Base-by-base conservation (phyloP, 306 rosid species). In the barrel medic (Medicago truncatula) region DNA sequence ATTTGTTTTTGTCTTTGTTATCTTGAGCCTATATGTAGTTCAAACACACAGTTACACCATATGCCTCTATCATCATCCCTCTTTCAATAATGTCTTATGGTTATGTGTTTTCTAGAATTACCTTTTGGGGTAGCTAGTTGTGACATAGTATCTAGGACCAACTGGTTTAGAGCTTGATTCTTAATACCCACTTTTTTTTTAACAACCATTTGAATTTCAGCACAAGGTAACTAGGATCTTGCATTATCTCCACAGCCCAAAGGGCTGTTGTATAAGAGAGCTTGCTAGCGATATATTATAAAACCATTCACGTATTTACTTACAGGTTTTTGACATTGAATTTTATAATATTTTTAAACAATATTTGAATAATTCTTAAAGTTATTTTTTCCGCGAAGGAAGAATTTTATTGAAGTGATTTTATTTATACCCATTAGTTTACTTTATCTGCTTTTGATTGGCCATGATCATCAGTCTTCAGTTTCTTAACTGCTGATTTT, bases 401-500 rank as follows among this genome's bases (percentile, higher is more conserved):
- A 57, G 59, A 74, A 58, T 43, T 70, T 54, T 21, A 71, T 66
- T 44, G 56, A 47, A 49, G 57, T 57, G 41, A 52, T 50, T 62
- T 43, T 54, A 15, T 62, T 43, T 54, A 15, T 70, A 53, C 36
- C 63, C 46, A 58, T 69, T 49, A 69, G 54, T 15, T 50, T 72
- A 9, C 60, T 44, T 63, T 78, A 60, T 20, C 36, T 40, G 46
- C 81, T 52, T 31, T 81, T 54, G 46, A 43, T 50, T 72, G 16
- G 74, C 16, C 78, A 39, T 74, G 49, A 54, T 41, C 54, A 25
- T 82, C 50, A 34, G 60, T 74, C 71, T 63, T 64, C 59, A 39
- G 56, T 49, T 69, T 71, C 57, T 71, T 59, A 49, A 23, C 76
- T 44, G 9, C 75, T 67, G 68, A 73, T 54, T 57, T 65, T 72